Conservation (phyloP, 2,329 filamentous ascomycete genomes). For the Verticillium tricorpus region DNA sequence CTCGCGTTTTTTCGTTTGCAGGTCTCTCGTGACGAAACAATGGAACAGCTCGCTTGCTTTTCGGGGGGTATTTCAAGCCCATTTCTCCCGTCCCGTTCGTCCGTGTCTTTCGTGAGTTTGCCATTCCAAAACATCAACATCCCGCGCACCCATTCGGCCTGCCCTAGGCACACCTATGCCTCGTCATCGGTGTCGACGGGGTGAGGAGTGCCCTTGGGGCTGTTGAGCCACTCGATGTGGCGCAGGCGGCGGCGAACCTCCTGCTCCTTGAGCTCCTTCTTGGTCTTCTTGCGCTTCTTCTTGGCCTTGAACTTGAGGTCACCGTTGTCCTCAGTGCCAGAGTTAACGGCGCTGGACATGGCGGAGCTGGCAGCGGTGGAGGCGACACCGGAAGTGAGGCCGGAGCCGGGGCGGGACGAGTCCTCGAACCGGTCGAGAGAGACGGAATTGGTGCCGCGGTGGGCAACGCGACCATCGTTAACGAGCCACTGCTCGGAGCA, state of each 20-base stretch:
- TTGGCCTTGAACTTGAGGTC: slow-evolving; percentile 82
- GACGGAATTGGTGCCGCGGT: slow-evolving; percentile 73
- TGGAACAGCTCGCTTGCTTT: neutral
- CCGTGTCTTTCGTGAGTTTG: neutral
- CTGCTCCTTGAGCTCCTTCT: slow-evolving; percentile 91
- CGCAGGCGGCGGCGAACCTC: slow-evolving; percentile 82
- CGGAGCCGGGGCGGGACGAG: slow-evolving; percentile 53
- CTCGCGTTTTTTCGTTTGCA: neutral
- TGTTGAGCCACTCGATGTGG: slow-evolving; percentile 82
- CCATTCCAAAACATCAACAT: neutral
- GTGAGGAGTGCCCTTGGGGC: slow-evolving; percentile 77
- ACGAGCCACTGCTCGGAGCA: slow-evolving; percentile 97
- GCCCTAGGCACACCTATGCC: slow-evolving; percentile 24
- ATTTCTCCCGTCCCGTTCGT: neutral
- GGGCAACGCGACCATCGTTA: slow-evolving; percentile 77
- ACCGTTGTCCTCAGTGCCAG: slow-evolving; percentile 74
- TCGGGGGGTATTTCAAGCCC: neutral
- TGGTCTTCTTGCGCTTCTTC: slow-evolving; percentile 99
- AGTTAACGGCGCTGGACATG: slow-evolving; percentile 64
- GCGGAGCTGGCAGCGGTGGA: slow-evolving; percentile 51
- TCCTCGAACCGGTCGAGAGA: slow-evolving; percentile 85
- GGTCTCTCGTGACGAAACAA: neutral
- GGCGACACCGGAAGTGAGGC: slow-evolving; percentile 54
- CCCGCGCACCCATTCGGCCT: neutral
- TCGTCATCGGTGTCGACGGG: slow-evolving; percentile 77